phyloP scores from a whole-genome alignment of 2,329 filamentous ascomycete species.

The Westerdykella aurantiaca region DNA sequence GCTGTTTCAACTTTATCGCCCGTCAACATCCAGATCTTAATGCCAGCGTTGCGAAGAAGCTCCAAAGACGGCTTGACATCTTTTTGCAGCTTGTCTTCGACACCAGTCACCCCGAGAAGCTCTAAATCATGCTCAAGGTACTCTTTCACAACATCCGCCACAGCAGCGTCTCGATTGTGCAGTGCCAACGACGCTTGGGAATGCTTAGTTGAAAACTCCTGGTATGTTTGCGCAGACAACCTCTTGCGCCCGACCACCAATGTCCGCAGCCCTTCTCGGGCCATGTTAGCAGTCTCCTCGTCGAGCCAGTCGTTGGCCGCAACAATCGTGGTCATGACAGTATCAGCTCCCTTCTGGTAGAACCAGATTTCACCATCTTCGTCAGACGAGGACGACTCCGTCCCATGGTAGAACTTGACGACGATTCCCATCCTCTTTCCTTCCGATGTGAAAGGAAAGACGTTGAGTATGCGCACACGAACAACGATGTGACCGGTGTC shows the following conservation, averaged over 20 bases:
- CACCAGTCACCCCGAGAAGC: conserved; percentile 91
- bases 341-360: conserved; percentile 97
- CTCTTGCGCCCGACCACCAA: conserved; percentile 91
- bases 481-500: conserved; percentile 70
- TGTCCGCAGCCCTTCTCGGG: conserved; percentile 87
- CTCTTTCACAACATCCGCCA: conserved; percentile 72
- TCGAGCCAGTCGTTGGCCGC: conserved; percentile 97
- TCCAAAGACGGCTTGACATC: conserved; percentile 95
- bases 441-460: conserved; percentile 97
- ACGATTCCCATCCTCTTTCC: conserved; percentile 98
- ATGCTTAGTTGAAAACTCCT: conserved; percentile 69
- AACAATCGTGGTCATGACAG: conserved; percentile 95
- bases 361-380: conserved; percentile 85
- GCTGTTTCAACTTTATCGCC: conserved; percentile 98
- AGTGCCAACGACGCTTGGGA: conserved; percentile 76
- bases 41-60: conserved; percentile 88
- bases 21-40: conserved; percentile 99
- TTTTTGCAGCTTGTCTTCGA: conserved; percentile 92
- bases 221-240: conserved; percentile 71
- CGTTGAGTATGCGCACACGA: conserved; percentile 79
- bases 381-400: conserved; percentile 39
- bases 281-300: conserved; percentile 99
- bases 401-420: conserved; percentile 64
- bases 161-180: conserved; percentile 70
- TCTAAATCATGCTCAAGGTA: conserved; percentile 86